Base-by-base conservation (phyloP, 2,329 filamentous ascomycete species). In the Pseudocercospora eumusae region DNA sequence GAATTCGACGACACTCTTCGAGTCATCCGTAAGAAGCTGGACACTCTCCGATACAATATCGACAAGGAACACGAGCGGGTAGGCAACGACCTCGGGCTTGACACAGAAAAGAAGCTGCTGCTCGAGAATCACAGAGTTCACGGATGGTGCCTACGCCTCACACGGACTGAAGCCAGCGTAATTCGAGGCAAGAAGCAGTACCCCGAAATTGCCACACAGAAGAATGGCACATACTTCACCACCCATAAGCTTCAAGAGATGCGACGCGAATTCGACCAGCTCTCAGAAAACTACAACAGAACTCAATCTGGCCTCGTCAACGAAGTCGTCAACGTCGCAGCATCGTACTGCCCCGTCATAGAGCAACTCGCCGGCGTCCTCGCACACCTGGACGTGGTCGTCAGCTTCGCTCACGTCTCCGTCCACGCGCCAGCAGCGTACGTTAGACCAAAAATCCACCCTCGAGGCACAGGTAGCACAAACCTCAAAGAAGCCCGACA, bases 151-250 rank as follows among this genome's bases (percentile, higher is more conserved):
- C 93, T 99, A 84, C 87, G 95, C 59, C 82, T 99, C 20, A 99
- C 95, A 2, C 85, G 95, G 62, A 93, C 82, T 58, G 95, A 99
- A 79, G 92, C 95, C 1, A 88, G 90, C 15, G 96, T 91, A 71
- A 99, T 99, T 70, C 89, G 95, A 64, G 96, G 96, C 77, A 96
- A 95, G 74, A 88, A 86, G 62, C 83, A 87, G 55, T 99, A 98
- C 71, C 89, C 93, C 71, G 95, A 99, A 76, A 96, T 92, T 75
- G 96, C 93, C 0, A 99, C 96, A 0, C 95, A 98, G 78, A 99
- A 99, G 83, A 99, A 97, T 75, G 95, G 95, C 47, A 95, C 98
- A 59, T 99, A 95, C 79, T 99, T 99, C 77, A 98, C 95, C 0
- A 99, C 95, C 3, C 87, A 86, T 58, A 87, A 84, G 31, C 82